A percentile compares a stretch with the other conserved stretches of the same genome.
These are phyloP conservation scores for Cephalotrichum gorgonifer DNA, from an alignment of 2,329 filamentous ascomycete genomes.

Conservation along the genomic window DNA sequence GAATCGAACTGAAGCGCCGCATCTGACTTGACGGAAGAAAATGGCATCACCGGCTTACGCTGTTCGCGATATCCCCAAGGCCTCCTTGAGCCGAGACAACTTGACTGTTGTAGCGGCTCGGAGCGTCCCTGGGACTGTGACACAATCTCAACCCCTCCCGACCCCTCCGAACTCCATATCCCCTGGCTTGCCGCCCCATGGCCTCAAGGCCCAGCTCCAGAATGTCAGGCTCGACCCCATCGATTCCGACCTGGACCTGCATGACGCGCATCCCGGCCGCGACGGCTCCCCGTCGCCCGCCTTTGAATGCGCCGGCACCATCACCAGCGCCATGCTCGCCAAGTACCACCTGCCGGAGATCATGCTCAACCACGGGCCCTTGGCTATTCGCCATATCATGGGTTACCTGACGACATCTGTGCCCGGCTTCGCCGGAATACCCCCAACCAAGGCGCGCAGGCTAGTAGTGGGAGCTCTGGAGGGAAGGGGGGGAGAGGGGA, in stretches of 20 bases:
- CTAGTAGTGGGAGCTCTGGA: slow-evolving; percentile 89
- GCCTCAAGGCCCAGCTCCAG: slow-evolving; percentile 58
- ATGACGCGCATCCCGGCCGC: slow-evolving; percentile 39
- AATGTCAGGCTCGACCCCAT: slow-evolving; percentile 52
- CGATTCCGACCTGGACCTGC: slow-evolving; percentile 81
- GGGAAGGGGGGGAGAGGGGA: slow-evolving; percentile 54
- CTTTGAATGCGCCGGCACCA: slow-evolving; percentile 66
- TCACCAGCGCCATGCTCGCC: slow-evolving; percentile 76
- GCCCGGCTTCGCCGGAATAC: slow-evolving; percentile 82
- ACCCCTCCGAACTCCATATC: slow-evolving; percentile 96
- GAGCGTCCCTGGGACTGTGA: slow-evolving; percentile 50
- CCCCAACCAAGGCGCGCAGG: slow-evolving; percentile 79
- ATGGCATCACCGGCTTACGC: slow-evolving; percentile 58
- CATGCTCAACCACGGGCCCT: slow-evolving; percentile 75
- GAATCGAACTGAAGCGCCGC: slow-evolving; percentile 3
- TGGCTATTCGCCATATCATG: slow-evolving; percentile 93
- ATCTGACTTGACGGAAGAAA: slow-evolving; percentile 21
- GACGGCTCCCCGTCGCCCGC: slow-evolving; percentile 32
- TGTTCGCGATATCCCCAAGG: slow-evolving; percentile 57
- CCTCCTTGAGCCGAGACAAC: slow-evolving; percentile 55
- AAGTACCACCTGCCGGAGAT: slow-evolving; percentile 87
- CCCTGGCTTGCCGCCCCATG: slow-evolving; percentile 73
- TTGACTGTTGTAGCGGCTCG: slow-evolving; percentile 62
- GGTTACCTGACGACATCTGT: slow-evolving; percentile 88
- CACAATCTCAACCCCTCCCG: slow-evolving; percentile 57